A percentile compares a stretch with the other conserved stretches of the same genome.
Conservation (phyloP, 176 grass and related monocot species). For the Poa annua region DNA sequence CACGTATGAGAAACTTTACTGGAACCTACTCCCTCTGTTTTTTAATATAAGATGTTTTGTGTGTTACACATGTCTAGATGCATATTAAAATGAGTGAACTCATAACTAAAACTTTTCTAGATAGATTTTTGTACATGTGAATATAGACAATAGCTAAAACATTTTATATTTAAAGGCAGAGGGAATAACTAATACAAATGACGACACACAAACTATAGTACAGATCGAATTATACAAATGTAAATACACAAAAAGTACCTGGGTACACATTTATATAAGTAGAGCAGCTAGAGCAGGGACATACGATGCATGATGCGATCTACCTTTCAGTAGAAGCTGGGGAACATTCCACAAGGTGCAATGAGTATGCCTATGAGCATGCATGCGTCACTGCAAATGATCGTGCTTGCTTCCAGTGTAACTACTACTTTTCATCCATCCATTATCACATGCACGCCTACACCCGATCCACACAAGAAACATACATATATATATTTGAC, state of each 20-base stretch:
- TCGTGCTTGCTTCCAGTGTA: constrained; percentile 44
- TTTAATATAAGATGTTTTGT: too few relatives aligned
- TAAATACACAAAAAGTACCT: not conserved
- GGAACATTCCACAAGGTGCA: constrained; percentile 61
- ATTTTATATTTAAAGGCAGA: too few relatives aligned
- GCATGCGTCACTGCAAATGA: constrained; percentile 57
- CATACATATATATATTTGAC: not conserved
- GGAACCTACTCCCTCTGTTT: not conserved
- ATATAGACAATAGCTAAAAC: too few relatives aligned
- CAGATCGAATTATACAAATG: not conserved
- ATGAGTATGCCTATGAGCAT: constrained; percentile 52
- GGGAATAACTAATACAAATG: not conserved
- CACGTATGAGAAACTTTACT: not conserved
- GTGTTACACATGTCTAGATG: too few relatives aligned
- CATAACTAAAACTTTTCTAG: too few relatives aligned
- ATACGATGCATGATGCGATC: constrained; percentile 48
- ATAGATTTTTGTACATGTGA: too few relatives aligned
- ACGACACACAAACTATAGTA: not conserved
- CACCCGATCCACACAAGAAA: not conserved
- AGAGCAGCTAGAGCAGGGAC: constrained; percentile 5
- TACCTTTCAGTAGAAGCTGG: constrained; percentile 32
- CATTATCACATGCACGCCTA: constrained; percentile 54
- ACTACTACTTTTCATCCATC: constrained; percentile 37
- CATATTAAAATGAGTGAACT: too few relatives aligned
- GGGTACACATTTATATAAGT: not conserved